Base-by-base conservation (phyloP, 225 moss, liverwort and hornwort genomes). In the Polytrichum commune region DNA sequence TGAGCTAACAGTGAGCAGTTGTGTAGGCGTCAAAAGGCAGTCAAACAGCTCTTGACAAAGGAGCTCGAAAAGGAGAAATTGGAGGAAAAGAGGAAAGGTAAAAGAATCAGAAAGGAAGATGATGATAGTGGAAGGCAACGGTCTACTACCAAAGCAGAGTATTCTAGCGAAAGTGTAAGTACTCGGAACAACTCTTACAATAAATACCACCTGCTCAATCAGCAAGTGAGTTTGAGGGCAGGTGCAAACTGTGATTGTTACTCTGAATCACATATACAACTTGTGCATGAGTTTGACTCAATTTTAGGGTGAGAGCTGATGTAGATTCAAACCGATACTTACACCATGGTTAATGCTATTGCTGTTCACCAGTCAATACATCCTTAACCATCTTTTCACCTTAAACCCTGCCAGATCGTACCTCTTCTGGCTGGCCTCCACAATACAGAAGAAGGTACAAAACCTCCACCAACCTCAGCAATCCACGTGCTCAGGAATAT, bases 1-100 rank as follows among this genome's bases (percentile, higher is more conserved):
- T 13, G 46, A 46, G 46, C 16, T 46, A 46, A 46, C 46, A 0
- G 46, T 0, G 16, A 46, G 13, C 13, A 46, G 22, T 55, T 66
- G 20, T 77, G 4, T 66, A 88, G 88, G 72, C 60, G 61, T 27
- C 79, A 85, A 58, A 82, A 78, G 73, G 73, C 73, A 19, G 73
- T 73, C 27, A 75, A 84, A 68, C 70, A 38, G 27, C 55, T 82
- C 3, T 62, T 75, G 33, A 33, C 33, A 2, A 74, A 79, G 3
- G 79, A 84, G 62, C 19, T 75, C 25, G 46, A 9, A 69, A 82
- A 5, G 77, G 84, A 77, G 25, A 76, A 79, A 20, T 24, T 53
- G 19, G 53, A 80, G 46, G 82, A 79, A 0, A 71, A 75, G 55
- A 75, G 1, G 18, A 74, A 81, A 64, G 19, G 9, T 10, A 75